A percentile compares a stretch with the other conserved stretches of the same genome.
These are phyloP conservation scores for Solanum habrochaites DNA, from an alignment of 257 asterid species.

Conservation along the genomic window DNA sequence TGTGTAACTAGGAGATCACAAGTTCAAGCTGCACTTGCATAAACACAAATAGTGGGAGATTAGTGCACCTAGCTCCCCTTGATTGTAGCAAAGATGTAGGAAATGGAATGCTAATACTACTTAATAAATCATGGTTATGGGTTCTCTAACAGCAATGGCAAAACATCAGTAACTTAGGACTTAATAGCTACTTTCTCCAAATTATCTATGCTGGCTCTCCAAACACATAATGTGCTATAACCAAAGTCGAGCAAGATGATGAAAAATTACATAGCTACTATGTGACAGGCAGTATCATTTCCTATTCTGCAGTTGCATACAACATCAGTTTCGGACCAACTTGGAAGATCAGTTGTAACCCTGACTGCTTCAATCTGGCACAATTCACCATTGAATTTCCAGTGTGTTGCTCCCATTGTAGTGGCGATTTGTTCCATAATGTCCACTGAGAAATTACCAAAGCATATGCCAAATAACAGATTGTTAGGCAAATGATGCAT, in stretches of 20 bases:
- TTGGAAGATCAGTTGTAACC: not conserved
- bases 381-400: not conserved
- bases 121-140: not conserved
- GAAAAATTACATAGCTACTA: not conserved
- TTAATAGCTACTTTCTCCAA: not conserved
- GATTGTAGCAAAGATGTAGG: not conserved
- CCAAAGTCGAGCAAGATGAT: not conserved
- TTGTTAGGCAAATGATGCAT: not conserved
- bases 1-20: not conserved
- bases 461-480: not conserved
- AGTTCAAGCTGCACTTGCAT: not conserved
- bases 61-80: not conserved
- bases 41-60: not conserved
- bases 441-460: not conserved
- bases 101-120: not conserved
- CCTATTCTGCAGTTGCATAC: conserved; percentile 3
- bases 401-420: conserved; percentile 6
- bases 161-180: not conserved
- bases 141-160: not conserved
- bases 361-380: not conserved
- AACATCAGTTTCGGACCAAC: not conserved
- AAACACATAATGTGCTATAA: not conserved
- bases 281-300: conserved; percentile 3
- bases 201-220: not conserved
- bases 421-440: not conserved